These are phyloP conservation scores for Saccharomyces hybrid DNA, from an alignment of 1,139 yeast genomes.

Conservation along the genomic window DNA sequence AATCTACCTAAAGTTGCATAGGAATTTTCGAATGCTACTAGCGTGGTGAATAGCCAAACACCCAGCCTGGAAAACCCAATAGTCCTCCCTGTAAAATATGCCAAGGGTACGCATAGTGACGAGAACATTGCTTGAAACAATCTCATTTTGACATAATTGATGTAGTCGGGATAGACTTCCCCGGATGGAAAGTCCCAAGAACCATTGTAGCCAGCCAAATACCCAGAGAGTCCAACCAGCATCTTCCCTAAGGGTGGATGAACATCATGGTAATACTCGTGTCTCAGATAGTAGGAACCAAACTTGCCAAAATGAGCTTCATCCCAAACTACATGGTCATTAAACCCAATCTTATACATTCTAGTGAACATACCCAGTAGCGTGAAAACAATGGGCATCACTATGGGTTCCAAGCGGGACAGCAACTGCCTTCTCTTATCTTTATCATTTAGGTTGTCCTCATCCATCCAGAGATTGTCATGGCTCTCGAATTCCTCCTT, in stretches of 20 bases:
- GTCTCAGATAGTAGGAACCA: conserved; percentile 88
- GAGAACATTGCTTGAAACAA: conserved; percentile 87
- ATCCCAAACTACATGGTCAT: conserved; percentile 84
- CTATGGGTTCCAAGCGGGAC: conserved; percentile 34
- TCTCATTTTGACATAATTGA: conserved; percentile 88
- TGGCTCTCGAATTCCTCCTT: neutral
- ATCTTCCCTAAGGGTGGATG: conserved; percentile 98
- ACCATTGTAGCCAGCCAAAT: conserved; percentile 90
- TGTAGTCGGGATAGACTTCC: conserved; percentile 70
- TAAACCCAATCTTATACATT: conserved; percentile 63
- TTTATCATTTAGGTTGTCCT: neutral
- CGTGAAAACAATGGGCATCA: conserved; percentile 56
- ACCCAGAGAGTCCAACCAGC: conserved; percentile 95
- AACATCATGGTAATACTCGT: conserved; percentile 93
- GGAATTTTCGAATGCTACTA: conserved; percentile 81
- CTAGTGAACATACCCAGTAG: conserved; percentile 63
- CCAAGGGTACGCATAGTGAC: conserved; percentile 84
- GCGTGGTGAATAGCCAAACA: conserved; percentile 80
- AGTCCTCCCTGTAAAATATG: conserved; percentile 85
- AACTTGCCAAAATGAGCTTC: conserved; percentile 96
- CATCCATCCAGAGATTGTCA: neutral
- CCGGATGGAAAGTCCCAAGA: conserved; percentile 95
- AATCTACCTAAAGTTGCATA: conserved; percentile 87
- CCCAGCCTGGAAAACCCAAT: conserved; percentile 73
- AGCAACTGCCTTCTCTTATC: neutral